Conservation (phyloP, 345 rosid genomes). For the Aethionema arabicum region DNA sequence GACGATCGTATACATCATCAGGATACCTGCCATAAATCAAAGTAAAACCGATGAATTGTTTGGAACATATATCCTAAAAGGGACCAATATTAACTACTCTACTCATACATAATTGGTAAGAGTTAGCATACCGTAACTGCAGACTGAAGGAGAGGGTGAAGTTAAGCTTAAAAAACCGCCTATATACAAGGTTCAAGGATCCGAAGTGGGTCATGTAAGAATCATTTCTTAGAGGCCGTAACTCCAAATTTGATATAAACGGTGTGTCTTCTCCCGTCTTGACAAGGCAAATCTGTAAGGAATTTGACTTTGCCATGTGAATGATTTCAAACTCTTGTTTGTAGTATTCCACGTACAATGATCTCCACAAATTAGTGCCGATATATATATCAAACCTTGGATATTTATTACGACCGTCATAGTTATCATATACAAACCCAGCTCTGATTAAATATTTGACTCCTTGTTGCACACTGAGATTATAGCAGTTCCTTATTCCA, state of each 20-base stretch:
- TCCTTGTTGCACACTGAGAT: constrained; percentile 11
- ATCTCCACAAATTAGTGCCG: constrained; percentile 38
- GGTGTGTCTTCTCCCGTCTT: constrained; percentile 40
- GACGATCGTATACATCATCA: constrained; percentile 38
- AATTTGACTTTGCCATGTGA: constrained; percentile 27
- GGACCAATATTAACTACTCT: too few relatives aligned
- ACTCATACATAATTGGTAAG: too few relatives aligned
- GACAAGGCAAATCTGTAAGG: constrained; percentile 43
- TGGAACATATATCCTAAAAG: too few relatives aligned
- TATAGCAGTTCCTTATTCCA: constrained; percentile 40
- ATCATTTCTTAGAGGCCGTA: constrained; percentile 35
- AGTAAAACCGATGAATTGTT: too few relatives aligned
- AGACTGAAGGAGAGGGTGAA: not conserved
- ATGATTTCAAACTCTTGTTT: constrained; percentile 33
- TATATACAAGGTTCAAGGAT: not conserved
- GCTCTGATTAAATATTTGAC: constrained; percentile 37
- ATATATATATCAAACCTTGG: constrained; percentile 42
- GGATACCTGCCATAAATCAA: too few relatives aligned
- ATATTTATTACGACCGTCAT: constrained; percentile 18
- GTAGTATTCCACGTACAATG: constrained; percentile 20
- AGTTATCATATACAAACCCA: constrained; percentile 39
- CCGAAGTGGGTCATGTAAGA: constrained; percentile 9
- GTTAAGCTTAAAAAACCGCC: constrained; percentile 10
- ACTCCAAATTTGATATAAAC: constrained; percentile 46
- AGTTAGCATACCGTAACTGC: not conserved